Base-by-base conservation (phyloP, 768 basidiomycete species). In the Fomitopsis serialis region DNA sequence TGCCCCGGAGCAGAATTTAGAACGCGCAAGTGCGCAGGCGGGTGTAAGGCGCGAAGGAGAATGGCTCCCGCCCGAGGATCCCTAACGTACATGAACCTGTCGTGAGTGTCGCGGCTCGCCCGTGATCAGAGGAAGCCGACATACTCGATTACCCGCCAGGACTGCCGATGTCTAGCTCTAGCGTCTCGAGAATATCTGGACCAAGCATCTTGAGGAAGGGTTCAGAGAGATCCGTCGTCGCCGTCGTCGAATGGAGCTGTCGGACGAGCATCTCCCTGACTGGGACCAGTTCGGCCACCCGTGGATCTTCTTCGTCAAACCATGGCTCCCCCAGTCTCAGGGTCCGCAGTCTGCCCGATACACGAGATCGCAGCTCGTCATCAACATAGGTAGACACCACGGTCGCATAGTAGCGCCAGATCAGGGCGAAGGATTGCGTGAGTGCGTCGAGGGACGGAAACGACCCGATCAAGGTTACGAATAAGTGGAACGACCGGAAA, bases 21-120 rank as follows among this genome's bases (percentile, higher is more conserved):
- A 66, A 45, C 13, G 36, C 50, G 42, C 60, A 63, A 3, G 54
- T n/a, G 19, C 60, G 62, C 3, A 66, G 53, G 15, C 37, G 48
- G 1, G 45, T 40, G 48, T 58, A 63, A 11, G 34, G 34, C 1
- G 50, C 49, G 3, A 64, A 45, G 8, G 53, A 48, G 46, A 66
- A 53, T 4, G 40, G 24, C 9, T 9, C 23, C 5, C 35, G 53
- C 9, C 23, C 25, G 13, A 57, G 24, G 4, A 35, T 44, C 8
- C 11, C 59, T 60, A 22, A 1, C 3, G 9, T 25, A 3, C 25
- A 42, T 27, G 9, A 5, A 11, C 32, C 25, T 34, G 25, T 19
- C 23, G 11, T 10, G 10, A 23, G 9, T 2, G n/a, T n/a, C n/a
- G n/a, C n/a, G n/a, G n/a, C n/a, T n/a, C n/a, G n/a, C n/a, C 7